These are phyloP conservation scores for Coemansia sp. DNA, from an alignment of 192 early-diverging fungal genomes.

Conservation along the genomic window DNA sequence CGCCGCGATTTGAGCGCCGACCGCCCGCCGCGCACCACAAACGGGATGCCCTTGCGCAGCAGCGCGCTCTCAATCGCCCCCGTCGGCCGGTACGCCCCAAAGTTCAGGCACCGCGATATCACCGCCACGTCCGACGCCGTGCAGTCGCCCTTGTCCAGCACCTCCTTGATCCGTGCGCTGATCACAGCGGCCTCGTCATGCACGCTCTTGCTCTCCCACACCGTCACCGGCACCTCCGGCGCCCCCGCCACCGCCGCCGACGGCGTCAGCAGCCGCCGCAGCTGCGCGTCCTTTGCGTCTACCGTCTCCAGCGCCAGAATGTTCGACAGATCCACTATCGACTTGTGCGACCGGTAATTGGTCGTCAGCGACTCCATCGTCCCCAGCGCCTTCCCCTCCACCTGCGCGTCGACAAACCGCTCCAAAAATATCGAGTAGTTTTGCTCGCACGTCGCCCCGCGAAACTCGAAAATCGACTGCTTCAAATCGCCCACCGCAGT, in stretches of 20 bases:
- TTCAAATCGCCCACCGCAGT: slow-evolving; percentile 50
- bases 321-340: slow-evolving; percentile 49
- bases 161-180: slow-evolving; percentile 12
- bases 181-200: slow-evolving; percentile 58
- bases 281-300: slow-evolving; percentile 11
- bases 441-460: slow-evolving; percentile 41
- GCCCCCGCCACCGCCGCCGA: slow-evolving; percentile 13
- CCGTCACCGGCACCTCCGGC: slow-evolving; percentile 38
- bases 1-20: slow-evolving; percentile 36
- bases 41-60: slow-evolving; percentile 38
- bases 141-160: slow-evolving; percentile 59
- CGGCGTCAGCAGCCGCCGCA: slow-evolving; percentile 34
- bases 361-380: slow-evolving; percentile 36
- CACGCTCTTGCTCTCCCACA: slow-evolving; percentile 55
- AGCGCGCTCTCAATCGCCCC: slow-evolving; percentile 56
- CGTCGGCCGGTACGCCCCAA: slow-evolving; percentile 52
- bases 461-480: slow-evolving; percentile 50
- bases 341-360: slow-evolving; percentile 49
- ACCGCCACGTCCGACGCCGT: slow-evolving; percentile 64
- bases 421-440: slow-evolving; percentile 40
- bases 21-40: slow-evolving; percentile 37
- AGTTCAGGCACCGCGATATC: slow-evolving; percentile 58
- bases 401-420: slow-evolving; percentile 40
- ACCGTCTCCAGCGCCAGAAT: slow-evolving; percentile 39
- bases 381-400: slow-evolving; percentile 2